A percentile compares a stretch with the other conserved stretches of the same genome.
phyloP scores from a whole-genome alignment of 305 asterid species.

The Coffea humblotiana region DNA sequence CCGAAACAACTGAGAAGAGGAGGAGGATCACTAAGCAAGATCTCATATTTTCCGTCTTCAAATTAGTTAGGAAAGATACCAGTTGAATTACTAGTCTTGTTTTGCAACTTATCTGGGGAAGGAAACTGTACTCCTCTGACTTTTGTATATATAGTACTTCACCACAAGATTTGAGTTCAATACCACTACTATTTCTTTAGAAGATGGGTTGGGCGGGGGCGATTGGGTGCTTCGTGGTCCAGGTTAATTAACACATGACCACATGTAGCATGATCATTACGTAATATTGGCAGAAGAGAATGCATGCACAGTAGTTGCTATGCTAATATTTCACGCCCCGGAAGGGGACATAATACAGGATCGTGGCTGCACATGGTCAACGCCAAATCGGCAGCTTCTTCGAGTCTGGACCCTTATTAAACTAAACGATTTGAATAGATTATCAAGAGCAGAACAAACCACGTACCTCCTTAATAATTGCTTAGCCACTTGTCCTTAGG shows the following conservation, averaged over 20 bases:
- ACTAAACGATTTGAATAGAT: background rate
- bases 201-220: background rate
- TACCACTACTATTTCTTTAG: no score
- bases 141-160: slow-evolving; percentile 14
- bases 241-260: background rate
- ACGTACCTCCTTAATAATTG: background rate
- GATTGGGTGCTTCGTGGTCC: slow-evolving; percentile 9
- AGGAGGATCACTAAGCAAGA: slow-evolving; percentile 34
- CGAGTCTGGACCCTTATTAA: background rate
- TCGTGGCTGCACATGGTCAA: background rate
- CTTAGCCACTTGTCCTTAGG: background rate
- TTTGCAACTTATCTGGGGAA: background rate
- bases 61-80: background rate
- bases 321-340: background rate
- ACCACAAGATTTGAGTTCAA: background rate
- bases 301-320: background rate
- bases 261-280: background rate
- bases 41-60: slow-evolving; percentile 29
- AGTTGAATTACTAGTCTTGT: background rate
- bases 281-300: background rate
- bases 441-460: background rate
- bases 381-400: background rate
- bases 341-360: background rate
- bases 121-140: slow-evolving; percentile 14
- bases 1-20: slow-evolving; percentile 48